Base-by-base conservation (phyloP, 306 rosid genomes). In the Castanopsis chinensis region DNA sequence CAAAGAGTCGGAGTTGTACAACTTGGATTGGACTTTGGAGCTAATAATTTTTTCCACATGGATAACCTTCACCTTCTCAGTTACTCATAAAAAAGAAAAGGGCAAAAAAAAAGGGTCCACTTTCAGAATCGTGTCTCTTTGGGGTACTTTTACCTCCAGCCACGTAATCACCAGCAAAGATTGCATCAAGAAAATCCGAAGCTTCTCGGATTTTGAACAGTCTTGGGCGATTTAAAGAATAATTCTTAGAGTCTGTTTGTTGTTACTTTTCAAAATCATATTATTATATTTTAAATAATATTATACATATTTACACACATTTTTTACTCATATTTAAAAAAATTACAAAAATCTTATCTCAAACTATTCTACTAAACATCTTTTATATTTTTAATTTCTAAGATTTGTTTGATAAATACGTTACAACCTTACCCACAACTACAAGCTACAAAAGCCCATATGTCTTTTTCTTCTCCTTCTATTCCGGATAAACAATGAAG, bases 21-120 rank as follows among this genome's bases (percentile, higher is more conserved):
- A 6, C 51, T 57, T 86, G 90, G 93, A 87, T 90, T 85, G 91
- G 76, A 12, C 43, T 61, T 5, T 20, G 63, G 43, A 52, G 2
- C 9, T 37, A 37, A 35, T 35, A 35, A 35, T 35, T 35, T 35
- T 79, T 80, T 80, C 78, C 72, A 30, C 81, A 61, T 3, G 73
- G 85, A 78, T 73, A 20, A 25, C 57, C 43, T 7, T 63, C 49
- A 4, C 71, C 0, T 27, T 37, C 23, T n/a, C 21, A 18, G 12
- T 27, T 12, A 13, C 4, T 49, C 53, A 49, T 49, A 17, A 17
- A 49, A 49, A 12, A 49, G 53, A 49, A 10, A 35, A 11, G 12
- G 15, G 53, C 0, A 12, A 49, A 10, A 45, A 10, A 11, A 49
- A 10, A 45, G 53, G 30, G 41, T 15, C n/a, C 69, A 27, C 13